Evolutionary conservation across 441 rosid species (phyloP).

Genomic region (Jatropha podagrica): DNA sequence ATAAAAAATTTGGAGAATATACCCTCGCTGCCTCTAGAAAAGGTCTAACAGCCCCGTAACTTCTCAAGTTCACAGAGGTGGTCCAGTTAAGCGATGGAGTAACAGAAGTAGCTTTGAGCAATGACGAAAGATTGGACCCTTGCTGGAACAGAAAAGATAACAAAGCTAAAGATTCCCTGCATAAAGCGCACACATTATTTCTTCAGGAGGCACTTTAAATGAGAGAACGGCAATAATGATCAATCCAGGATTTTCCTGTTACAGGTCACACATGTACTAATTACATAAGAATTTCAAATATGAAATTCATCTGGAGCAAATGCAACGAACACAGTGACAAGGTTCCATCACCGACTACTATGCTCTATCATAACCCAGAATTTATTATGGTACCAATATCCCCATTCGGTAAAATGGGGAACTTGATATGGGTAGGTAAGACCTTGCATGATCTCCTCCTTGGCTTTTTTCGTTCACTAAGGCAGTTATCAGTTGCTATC

Average conservation of each 20-base stretch:
- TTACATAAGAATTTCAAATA: not conserved
- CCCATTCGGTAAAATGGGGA: not conserved
- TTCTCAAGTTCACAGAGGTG: constrained; percentile 15
- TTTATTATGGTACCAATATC: not conserved
- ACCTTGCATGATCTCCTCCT: not conserved
- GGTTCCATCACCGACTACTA: not conserved
- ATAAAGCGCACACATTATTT: not conserved
- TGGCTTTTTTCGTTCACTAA: not conserved
- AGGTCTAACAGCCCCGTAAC: constrained; percentile 25
- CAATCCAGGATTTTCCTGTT: not conserved
- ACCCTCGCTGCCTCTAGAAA: constrained; percentile 15
- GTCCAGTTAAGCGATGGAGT: constrained; percentile 16
- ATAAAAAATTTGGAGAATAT: constrained; percentile 17
- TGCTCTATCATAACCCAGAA: not conserved
- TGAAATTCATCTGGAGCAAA: not conserved
- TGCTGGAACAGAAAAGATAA: constrained; percentile 21
- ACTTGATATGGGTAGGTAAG: not conserved
- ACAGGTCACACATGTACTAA: not conserved
- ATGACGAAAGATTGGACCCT: constrained; percentile 19
- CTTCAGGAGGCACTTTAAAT: not conserved
- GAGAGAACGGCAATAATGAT: not conserved
- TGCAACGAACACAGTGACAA: not conserved
- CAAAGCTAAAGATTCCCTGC: constrained; percentile 35
- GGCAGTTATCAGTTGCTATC: not conserved
- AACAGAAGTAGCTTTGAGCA: constrained; percentile 17